Conservation (phyloP, 2,329 filamentous ascomycete species). For the Pestalotiopsis sp. region DNA sequence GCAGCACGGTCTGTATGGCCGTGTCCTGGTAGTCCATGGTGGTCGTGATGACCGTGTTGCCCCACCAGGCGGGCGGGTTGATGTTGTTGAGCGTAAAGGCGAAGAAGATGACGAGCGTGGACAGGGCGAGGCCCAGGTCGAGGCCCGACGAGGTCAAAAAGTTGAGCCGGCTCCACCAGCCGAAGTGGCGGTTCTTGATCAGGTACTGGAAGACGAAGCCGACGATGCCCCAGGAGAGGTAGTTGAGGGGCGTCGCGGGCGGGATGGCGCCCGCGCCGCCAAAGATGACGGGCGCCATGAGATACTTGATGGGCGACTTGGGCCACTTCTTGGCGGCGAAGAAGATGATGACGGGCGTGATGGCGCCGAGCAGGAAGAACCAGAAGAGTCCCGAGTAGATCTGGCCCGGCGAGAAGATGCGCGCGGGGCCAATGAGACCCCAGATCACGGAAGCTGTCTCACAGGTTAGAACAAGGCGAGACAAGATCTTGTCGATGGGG, state of each 20-base stretch:
- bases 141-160: slow-evolving; percentile 72
- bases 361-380: slow-evolving; percentile 62
- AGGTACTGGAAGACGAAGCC: slow-evolving; percentile 72
- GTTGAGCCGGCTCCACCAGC: slow-evolving; percentile 77
- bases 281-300: slow-evolving; percentile 67
- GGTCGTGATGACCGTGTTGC: slow-evolving; percentile 58
- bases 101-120: slow-evolving; percentile 72
- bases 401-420: slow-evolving; percentile 65
- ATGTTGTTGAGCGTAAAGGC: slow-evolving; percentile 67
- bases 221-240: slow-evolving; percentile 73
- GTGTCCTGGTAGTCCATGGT: slow-evolving; percentile 66
- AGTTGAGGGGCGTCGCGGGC: slow-evolving; percentile 73
- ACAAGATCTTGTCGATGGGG: background rate
- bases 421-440: slow-evolving; percentile 66
- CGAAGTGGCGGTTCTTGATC: slow-evolving; percentile 65
- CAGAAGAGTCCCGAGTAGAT: slow-evolving; percentile 63
- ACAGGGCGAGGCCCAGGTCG: slow-evolving; percentile 69
- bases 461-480: background rate
- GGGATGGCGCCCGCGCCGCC: slow-evolving; percentile 62
- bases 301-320: slow-evolving; percentile 50
- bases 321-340: slow-evolving; percentile 52
- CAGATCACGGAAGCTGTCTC: slow-evolving; percentile 64
- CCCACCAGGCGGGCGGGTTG: slow-evolving; percentile 70
- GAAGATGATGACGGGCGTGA: slow-evolving; percentile 56
- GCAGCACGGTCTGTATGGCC: slow-evolving; percentile 58